Conservation (phyloP, 2,329 filamentous ascomycete genomes). For the Xylariaceae sp. region DNA sequence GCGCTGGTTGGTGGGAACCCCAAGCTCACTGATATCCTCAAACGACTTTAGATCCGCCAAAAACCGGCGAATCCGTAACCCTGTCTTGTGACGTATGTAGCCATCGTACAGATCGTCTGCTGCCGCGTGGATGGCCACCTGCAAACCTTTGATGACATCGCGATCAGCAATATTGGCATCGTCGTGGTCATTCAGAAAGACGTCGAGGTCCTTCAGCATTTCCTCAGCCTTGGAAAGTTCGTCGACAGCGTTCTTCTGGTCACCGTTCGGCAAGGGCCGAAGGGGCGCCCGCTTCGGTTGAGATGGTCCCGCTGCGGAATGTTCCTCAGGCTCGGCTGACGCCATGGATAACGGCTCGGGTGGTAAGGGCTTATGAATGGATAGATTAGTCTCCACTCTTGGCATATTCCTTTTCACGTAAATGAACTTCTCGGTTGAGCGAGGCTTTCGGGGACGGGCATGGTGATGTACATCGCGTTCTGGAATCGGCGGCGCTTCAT, state of each 20-base stretch:
- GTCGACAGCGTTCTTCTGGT: slow-evolving; percentile 17
- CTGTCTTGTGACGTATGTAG: slow-evolving; percentile 47
- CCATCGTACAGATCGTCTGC: slow-evolving; percentile 51
- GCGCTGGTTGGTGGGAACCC: slow-evolving; percentile 18
- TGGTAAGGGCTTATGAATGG: slow-evolving; percentile 20
- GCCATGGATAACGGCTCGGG: slow-evolving; percentile 14
- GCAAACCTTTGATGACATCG: slow-evolving; percentile 50
- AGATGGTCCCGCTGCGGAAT: slow-evolving; percentile 8
- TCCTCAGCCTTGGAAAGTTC: slow-evolving; percentile 24
- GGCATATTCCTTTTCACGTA: slow-evolving; percentile 23
- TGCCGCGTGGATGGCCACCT: slow-evolving; percentile 51
- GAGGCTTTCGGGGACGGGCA: slow-evolving; percentile 13
- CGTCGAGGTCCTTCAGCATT: slow-evolving; percentile 26
- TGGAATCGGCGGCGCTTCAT: slow-evolving; percentile 18
- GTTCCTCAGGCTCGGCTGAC: slow-evolving; percentile 3
- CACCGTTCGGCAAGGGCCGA: slow-evolving; percentile 1
- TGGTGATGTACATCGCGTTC: slow-evolving; percentile 1
- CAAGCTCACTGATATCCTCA: slow-evolving; percentile 39
- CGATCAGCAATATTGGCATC: slow-evolving; percentile 41
- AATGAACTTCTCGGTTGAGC: slow-evolving; percentile 16
- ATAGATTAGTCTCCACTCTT: slow-evolving; percentile 3
- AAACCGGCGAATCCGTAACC: slow-evolving; percentile 49
- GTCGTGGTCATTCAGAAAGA: slow-evolving; percentile 32
- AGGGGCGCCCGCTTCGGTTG: slow-evolving; percentile 11
- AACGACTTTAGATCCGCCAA: slow-evolving; percentile 50